phyloP scores from a whole-genome alignment of 495 filamentous ascomycete species.

The Daldinia grandis region DNA sequence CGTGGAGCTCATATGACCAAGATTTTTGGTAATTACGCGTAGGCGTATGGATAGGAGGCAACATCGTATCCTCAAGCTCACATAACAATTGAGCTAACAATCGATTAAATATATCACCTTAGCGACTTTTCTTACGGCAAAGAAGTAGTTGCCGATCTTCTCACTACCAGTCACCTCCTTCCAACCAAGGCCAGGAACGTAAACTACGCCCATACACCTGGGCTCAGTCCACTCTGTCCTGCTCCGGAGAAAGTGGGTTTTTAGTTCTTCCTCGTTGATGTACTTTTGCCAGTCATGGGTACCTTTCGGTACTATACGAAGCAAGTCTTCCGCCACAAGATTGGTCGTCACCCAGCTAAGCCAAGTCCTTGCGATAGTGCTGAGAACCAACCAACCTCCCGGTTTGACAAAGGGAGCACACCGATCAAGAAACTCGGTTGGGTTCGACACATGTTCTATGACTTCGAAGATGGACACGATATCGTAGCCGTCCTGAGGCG shows the following conservation, averaged over 20 bases:
- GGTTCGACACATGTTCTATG: slow-evolving; percentile 84
- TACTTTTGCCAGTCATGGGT: slow-evolving; percentile 98
- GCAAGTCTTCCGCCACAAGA: slow-evolving; percentile 86
- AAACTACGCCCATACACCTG: slow-evolving; percentile 82
- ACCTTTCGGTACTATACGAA: slow-evolving; percentile 86
- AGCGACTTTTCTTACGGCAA: slow-evolving; percentile 72
- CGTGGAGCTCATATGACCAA: not conserved
- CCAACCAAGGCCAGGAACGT: slow-evolving; percentile 92
- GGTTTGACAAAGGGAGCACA: slow-evolving; percentile 80
- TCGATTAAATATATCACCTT: slow-evolving; percentile 9
- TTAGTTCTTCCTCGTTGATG: slow-evolving; percentile 84
- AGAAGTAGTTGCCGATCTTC: slow-evolving; percentile 95
- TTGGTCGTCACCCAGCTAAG: slow-evolving; percentile 91
- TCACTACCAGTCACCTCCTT: slow-evolving; percentile 83
- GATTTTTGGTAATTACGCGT: not conserved
- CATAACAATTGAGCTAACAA: not conserved
- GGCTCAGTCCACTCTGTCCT: slow-evolving; percentile 61
- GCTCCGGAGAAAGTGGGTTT: slow-evolving; percentile 61
- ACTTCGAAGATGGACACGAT: slow-evolving; percentile 92
- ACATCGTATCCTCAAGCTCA: not conserved
- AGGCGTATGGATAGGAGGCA: not conserved
- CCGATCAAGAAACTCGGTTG: slow-evolving; percentile 71
- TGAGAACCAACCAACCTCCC: slow-evolving; percentile 90
- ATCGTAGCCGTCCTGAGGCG: slow-evolving; percentile 64
- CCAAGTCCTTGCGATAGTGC: slow-evolving; percentile 89